A percentile compares a stretch with the other conserved stretches of the same genome.
These are phyloP conservation scores for Mycena floridula DNA, from an alignment of 768 basidiomycete genomes.

Conservation along the genomic window DNA sequence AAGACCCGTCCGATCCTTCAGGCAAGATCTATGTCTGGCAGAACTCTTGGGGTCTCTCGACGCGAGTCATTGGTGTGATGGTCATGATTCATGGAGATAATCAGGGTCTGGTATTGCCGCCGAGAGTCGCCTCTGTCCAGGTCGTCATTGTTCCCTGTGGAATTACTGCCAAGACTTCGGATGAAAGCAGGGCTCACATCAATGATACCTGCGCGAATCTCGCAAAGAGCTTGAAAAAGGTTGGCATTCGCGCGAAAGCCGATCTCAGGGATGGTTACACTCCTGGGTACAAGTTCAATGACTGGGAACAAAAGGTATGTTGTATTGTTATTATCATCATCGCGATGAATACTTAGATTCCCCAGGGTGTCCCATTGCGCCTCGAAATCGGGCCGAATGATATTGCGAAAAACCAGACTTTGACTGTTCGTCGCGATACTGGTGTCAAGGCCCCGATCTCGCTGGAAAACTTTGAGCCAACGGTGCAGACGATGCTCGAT, in stretches of 20 bases:
- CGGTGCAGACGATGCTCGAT: constrained; percentile 65
- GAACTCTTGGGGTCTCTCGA: constrained; percentile 97
- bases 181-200: constrained; percentile 62
- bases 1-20: constrained; percentile 78
- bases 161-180: constrained; percentile 78
- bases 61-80: constrained; percentile 97
- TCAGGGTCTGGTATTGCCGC: constrained; percentile 95
- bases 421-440: constrained; percentile 74
- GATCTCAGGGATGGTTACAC: constrained; percentile 95
- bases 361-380: constrained; percentile 90
- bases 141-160: constrained; percentile 91
- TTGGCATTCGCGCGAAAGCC: constrained; percentile 77
- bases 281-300: constrained; percentile 98
- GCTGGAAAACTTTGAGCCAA: constrained; percentile 31
- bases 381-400: constrained; percentile 97
- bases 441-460: constrained; percentile 41
- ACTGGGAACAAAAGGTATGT: constrained; percentile 94
- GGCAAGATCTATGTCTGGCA: constrained; percentile 90
- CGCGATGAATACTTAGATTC: background rate
- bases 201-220: constrained; percentile 75
- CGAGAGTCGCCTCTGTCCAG: constrained; percentile 90
- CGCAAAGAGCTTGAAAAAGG: constrained; percentile 63
- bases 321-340: constrained; percentile 1
- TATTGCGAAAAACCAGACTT: constrained; percentile 72
- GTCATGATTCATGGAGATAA: constrained; percentile 99